These are phyloP conservation scores for Panaeolus papilionaceus DNA, from an alignment of 768 basidiomycete species.

Conservation along the genomic window DNA sequence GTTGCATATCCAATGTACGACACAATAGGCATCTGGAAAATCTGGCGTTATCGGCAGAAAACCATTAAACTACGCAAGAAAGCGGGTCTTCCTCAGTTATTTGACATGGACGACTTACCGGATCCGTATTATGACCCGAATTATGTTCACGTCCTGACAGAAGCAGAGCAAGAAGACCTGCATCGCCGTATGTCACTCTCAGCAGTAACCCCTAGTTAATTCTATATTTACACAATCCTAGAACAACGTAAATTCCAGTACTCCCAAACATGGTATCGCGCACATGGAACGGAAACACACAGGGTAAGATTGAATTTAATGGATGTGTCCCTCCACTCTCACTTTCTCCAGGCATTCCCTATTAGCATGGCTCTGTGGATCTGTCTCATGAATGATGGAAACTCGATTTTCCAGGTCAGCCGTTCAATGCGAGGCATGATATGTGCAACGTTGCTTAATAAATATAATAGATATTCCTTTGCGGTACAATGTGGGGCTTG, in stretches of 20 bases:
- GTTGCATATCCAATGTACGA: not conserved
- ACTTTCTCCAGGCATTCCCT: conserved; percentile 61
- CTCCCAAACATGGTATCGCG: conserved; percentile 85
- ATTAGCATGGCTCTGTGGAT: conserved; percentile 78
- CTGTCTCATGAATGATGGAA: conserved; percentile 74
- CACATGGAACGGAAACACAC: conserved; percentile 86
- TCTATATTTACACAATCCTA: conserved; percentile 30
- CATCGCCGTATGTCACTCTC: conserved; percentile 58
- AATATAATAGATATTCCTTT: conserved; percentile 57
- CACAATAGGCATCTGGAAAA: conserved; percentile 66
- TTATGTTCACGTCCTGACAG: conserved; percentile 73
- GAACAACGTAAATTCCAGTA: conserved; percentile 74
- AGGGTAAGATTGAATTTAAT: conserved; percentile 47
- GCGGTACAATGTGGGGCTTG: conserved; percentile 83
- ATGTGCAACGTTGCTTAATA: not conserved
- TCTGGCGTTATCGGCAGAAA: conserved; percentile 74
- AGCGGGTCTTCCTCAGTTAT: conserved; percentile 70
- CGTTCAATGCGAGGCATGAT: not conserved
- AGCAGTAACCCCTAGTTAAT: not conserved
- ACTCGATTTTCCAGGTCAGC: conserved; percentile 79
- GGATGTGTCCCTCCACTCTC: conserved; percentile 9
- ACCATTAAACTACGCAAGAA: conserved; percentile 63
- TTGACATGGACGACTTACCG: conserved; percentile 80
- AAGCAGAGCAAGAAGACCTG: conserved; percentile 66
- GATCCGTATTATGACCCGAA: conserved; percentile 77